A percentile compares a stretch with the other conserved stretches of the same genome.
Evolutionary conservation across 2,329 filamentous ascomycete species (phyloP).

Genomic region (Cladosporium sp.): DNA sequence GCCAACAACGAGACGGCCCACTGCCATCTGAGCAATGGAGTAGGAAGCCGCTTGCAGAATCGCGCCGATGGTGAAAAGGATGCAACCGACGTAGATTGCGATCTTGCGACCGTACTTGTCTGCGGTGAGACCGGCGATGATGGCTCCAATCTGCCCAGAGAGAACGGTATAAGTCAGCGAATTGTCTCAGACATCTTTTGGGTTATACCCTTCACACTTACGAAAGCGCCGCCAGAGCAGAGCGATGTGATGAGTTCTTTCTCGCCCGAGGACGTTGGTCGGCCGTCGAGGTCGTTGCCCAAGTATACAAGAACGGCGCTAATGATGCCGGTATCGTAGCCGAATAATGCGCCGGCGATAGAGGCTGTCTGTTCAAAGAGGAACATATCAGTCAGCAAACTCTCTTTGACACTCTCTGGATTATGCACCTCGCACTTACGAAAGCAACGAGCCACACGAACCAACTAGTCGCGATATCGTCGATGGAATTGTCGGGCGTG

Average conservation of each 20-base stretch:
- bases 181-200: too few relatives aligned
- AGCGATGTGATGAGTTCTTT: slow-evolving; percentile 38
- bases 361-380: too few relatives aligned
- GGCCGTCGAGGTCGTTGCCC: slow-evolving; percentile 30
- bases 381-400: too few relatives aligned
- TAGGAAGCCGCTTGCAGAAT: slow-evolving; percentile 21
- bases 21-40: slow-evolving; percentile 39
- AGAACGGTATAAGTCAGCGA: too few relatives aligned
- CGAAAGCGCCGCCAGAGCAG: slow-evolving; percentile 34
- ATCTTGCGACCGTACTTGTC: slow-evolving; percentile 35
- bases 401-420: too few relatives aligned
- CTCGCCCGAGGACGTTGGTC: slow-evolving; percentile 29
- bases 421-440: too few relatives aligned
- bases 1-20: slow-evolving; percentile 49
- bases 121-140: slow-evolving; percentile 35
- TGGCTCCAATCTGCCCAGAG: slow-evolving; percentile 26
- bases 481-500: slow-evolving; percentile 16
- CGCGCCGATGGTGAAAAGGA: slow-evolving; percentile 33
- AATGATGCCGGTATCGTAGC: slow-evolving; percentile 38
- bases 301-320: slow-evolving; percentile 36
- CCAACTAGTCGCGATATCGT: slow-evolving; percentile 18
- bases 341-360: slow-evolving; percentile 22
- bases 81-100: slow-evolving; percentile 38
- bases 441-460: slow-evolving; percentile 25
- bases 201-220: too few relatives aligned